phyloP scores from a whole-genome alignment of 225 moss, liverwort and hornwort species.

The Thuidium tamariscinum region DNA sequence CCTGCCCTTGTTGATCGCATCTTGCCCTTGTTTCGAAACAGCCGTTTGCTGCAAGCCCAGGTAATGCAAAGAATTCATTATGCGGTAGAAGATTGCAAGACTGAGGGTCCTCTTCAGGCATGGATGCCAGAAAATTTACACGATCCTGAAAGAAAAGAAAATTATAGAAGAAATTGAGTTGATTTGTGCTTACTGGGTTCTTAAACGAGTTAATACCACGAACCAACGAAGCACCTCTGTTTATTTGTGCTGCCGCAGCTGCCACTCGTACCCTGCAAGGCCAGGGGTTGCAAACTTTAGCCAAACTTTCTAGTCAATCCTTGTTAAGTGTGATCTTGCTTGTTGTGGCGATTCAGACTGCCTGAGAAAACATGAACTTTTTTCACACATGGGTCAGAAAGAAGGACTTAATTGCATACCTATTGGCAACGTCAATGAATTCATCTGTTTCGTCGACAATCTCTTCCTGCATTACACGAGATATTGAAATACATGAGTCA shows the following conservation, averaged over 20 bases:
- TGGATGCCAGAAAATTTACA: background rate
- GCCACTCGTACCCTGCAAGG: constrained; percentile 38
- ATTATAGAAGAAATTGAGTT: background rate
- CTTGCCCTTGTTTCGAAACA: constrained; percentile 34
- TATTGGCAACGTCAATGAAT: constrained; percentile 82
- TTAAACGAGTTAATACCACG: constrained; percentile 9
- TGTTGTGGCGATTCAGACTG: background rate
- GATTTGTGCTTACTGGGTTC: constrained; percentile 25
- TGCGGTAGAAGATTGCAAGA: background rate
- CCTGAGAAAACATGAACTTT: background rate
- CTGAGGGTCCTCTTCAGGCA: background rate
- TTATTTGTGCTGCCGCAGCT: constrained; percentile 37
- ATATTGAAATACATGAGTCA: background rate
- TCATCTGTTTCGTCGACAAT: constrained; percentile 98
- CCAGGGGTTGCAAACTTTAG: background rate
- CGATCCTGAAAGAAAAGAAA: background rate
- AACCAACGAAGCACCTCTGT: constrained; percentile 27
- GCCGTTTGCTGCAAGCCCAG: constrained; percentile 17
- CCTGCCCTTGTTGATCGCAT: constrained; percentile 21
- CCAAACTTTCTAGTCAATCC: background rate
- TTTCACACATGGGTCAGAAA: background rate
- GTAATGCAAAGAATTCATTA: background rate
- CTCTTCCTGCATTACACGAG: constrained; percentile 58
- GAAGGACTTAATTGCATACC: constrained; percentile 14
- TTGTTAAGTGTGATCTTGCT: background rate